phyloP scores from a whole-genome alignment of 225 moss, liverwort and hornwort species.

The Pseudisothecium myosuroides region DNA sequence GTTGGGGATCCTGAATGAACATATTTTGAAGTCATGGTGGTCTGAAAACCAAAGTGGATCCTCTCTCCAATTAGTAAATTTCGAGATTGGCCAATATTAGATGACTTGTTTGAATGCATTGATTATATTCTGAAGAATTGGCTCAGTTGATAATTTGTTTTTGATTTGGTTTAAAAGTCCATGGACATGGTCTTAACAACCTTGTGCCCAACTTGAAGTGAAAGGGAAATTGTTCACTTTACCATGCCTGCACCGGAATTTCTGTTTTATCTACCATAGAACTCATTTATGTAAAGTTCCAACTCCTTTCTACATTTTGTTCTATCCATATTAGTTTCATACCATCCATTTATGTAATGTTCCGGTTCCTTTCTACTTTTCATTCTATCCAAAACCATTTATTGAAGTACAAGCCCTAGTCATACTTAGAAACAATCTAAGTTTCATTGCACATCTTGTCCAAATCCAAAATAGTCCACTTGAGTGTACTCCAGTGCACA shows the following conservation, averaged over 20 bases:
- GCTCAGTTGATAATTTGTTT: background rate
- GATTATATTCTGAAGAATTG: background rate
- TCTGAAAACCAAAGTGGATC: no score
- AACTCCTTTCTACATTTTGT: background rate
- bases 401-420: background rate
- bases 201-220: background rate
- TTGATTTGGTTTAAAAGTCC: background rate
- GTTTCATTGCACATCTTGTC: background rate
- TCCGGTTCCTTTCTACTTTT: background rate
- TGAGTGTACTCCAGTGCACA: background rate
- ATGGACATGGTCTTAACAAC: background rate
- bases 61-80: background rate
- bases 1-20: no score
- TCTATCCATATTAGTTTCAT: background rate
- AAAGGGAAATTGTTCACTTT: background rate
- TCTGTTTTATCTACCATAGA: background rate
- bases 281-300: background rate
- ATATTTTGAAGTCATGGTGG: no score
- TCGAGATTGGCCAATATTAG: background rate
- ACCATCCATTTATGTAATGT: background rate
- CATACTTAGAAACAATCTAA: background rate
- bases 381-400: background rate
- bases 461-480: background rate
- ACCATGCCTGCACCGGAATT: background rate
- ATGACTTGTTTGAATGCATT: background rate